Evolutionary conservation across 495 filamentous ascomycete genomes (phyloP), one percentile per base, ranked within the genome.

Genomic region (Podospora sp.): DNA sequence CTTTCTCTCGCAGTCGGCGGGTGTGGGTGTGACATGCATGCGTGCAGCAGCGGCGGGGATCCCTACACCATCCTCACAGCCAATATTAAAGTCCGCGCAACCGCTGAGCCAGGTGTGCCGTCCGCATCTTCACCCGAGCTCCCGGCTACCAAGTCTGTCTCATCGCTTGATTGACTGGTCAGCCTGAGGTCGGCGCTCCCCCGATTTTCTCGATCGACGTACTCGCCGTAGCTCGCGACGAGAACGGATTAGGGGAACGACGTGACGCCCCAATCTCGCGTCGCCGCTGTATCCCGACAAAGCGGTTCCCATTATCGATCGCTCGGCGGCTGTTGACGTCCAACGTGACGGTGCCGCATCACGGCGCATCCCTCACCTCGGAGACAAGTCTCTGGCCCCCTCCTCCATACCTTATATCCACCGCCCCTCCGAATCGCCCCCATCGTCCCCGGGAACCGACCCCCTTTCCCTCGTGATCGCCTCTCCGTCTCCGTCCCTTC

Each of bases 31-130:
- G 71, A 73, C 73, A 72, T 71, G 71, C 71, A 72, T 68, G 46
- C 63, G 60, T 65, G 65, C 67, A 69, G 62, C 63, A 70, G 69
- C 67, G 67, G 68, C 67, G 68, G 68, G 69, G 66, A 62, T 69
- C 53, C 65, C 67, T 66, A 67, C 65, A 69, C 53, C 25, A 61
- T 63, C 59, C 62, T 52, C 63, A 60, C 76, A 74, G 73, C 80
- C 81, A 82, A 83, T 83, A 83, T 82, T 79, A 74, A 80, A 77
- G 75, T 66, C 74, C 75, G 73, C 70, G 68, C 80, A 78, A 69
- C 80, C 79, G 81, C 81, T 81, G 80, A 70, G 58, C 67, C 63
- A 61, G 64, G 65, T 65, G 52, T 66, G 53, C 51, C 61, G 69
- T 65, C 69, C 74, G 71, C 74, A 72, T 69, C 53, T 49, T 62